Base-by-base conservation (phyloP, 2,329 filamentous ascomycete species). In the Dothidotthia symphoricarpi region DNA sequence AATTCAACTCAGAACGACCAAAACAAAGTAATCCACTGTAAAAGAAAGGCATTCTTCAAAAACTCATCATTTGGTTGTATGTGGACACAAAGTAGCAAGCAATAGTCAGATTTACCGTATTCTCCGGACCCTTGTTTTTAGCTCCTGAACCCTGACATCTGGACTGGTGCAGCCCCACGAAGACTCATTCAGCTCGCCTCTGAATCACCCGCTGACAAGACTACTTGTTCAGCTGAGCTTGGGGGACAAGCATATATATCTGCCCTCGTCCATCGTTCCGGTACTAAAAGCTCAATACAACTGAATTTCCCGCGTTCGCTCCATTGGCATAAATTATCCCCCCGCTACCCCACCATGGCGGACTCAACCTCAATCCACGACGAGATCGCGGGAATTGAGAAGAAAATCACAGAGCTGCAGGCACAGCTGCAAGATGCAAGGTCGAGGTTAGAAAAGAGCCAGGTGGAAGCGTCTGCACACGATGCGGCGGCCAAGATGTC, bases 401-500 rank as follows among this genome's bases (percentile, higher is more conserved):
- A 61, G 49, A 56, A 55, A 38, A 55, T 63, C 24, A 51, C 47
- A 19, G 59, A 63, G 26, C 45, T 57, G 8, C 57, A 63, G 29
- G 28, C 42, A 34, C 59, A 61, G 27, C 41, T 64, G 10, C 53
- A 57, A 27, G 59, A 63, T 41, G 59, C 59, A 13, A 59, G 59
- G 31, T 33, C 49, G 33, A 51, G 59, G 25, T 43, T 63, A 41
- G 49, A 55, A 33, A 51, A 57, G 38, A 52, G 51, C 6, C 49
- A 54, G 19, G 49, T 41, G 31, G 49, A 47, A 3, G 42, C 42
- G 3, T 34, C 41, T 14, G 49, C 45, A 9, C 44, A 34, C 36
- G 56, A 51, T 34, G 50, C 52, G n/a, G 51, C 49, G 34, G 46
- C 51, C 22, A 51, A 53, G 28, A 64, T 72, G 63, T 73, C 67